Evolutionary conservation across 2,329 filamentous ascomycete species (phyloP).

Genomic region (Epichloe glyceriae): DNA sequence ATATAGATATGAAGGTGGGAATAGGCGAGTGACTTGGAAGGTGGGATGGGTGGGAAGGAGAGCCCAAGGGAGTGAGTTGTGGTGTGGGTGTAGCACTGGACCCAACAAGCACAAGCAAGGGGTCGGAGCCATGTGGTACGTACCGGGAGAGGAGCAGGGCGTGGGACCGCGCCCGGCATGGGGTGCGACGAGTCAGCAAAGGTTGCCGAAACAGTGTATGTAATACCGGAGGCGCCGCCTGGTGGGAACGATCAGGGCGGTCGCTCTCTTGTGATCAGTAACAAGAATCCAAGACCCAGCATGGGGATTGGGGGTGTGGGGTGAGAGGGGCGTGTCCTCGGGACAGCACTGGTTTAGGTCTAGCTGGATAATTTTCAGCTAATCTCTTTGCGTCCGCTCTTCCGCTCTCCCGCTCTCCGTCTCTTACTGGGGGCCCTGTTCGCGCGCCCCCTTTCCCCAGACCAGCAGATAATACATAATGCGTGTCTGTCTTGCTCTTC

Average conservation of each 20-base stretch:
- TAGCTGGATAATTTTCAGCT: background rate
- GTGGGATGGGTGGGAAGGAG: slow-evolving; percentile 7
- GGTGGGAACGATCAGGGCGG: background rate
- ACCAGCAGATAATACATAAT: background rate
- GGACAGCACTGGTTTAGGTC: background rate
- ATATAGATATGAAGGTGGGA: slow-evolving; percentile 8
- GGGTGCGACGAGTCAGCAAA: background rate
- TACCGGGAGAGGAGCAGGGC: background rate
- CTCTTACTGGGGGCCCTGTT: background rate
- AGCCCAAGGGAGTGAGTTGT: slow-evolving; percentile 7
- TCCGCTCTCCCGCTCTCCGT: background rate
- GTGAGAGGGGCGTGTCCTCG: background rate
- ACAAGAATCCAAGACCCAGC: background rate
- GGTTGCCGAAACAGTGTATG: background rate
- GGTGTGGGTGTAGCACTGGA: slow-evolving; percentile 1
- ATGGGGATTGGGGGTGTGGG: background rate
- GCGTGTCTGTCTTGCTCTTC: background rate
- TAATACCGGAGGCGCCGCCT: background rate
- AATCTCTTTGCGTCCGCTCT: background rate
- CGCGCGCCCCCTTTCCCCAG: background rate
- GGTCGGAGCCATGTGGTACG: slow-evolving; percentile 6
- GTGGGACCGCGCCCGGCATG: background rate
- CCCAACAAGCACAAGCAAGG: slow-evolving; percentile 4
- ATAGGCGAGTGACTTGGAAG: slow-evolving; percentile 2
- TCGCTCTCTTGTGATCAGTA: slow-evolving; percentile 4